Base-by-base conservation (phyloP, 192 early-diverging fungal species). In the Backusella westeae region DNA sequence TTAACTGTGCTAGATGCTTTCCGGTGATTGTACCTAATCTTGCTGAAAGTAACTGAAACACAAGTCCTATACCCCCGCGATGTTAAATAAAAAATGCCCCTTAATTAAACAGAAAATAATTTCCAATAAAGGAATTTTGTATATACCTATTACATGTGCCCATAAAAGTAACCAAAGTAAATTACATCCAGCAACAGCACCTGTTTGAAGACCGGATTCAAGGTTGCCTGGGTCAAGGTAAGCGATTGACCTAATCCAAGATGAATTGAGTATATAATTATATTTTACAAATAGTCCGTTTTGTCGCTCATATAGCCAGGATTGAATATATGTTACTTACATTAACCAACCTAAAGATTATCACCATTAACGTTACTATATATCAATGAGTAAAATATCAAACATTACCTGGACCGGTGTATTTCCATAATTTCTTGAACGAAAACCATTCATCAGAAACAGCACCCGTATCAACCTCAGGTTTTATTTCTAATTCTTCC, bases 141-240 rank as follows among this genome's bases (percentile, higher is more conserved):
- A 21, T 66, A 49, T 78, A 81, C 80, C 91, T 41, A 89, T 81
- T 10, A 87, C 85, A 71, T 92, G 91, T 0, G 89, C 84, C 77
- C 89, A 87, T 52, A 92, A 84, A 69, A 92, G 72, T 65, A 91
- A 72, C 91, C 91, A 92, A 3, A 92, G 85, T 66, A 92, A 84
- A 59, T 85, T 84, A 78, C 88, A 90, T 23, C 89, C 90, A 6
- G 91, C 90, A 5, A 89, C 85, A 34, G 91, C 85, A n/a, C 91
- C 91, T 69, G 86, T 86, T 77, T 92, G 91, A 4, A 92, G 82
- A 83, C 90, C 91, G 0, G 90, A 90, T 72, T 90, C 90, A 19
- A 92, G 78, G 56, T 92, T 92, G 4, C 91, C 91, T 15, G 91
- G 91, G 56, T 92, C 91, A 34, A 92, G 78, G 49, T 92, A 92